Evolutionary conservation across 163 green algal species (phyloP), one percentile per base, ranked within the genome.

Genomic region (Coccomyxa subellipsoidea): DNA sequence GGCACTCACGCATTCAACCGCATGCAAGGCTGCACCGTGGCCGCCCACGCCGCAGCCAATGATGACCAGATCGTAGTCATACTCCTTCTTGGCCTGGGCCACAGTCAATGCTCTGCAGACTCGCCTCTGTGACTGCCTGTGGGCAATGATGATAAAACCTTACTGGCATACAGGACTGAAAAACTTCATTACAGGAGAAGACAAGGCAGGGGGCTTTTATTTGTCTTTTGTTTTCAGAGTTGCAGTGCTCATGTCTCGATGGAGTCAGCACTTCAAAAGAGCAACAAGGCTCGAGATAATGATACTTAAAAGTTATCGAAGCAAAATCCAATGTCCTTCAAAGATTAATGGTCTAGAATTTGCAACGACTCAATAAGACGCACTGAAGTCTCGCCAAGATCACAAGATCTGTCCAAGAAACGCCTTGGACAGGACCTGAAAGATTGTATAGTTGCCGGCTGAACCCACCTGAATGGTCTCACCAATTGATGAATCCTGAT

Each of bases 41-140:
- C 95, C 97, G 71, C 97, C 97, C 15, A 99, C 97, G 25, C 97
- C 97, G 76, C 93, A 96, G 47, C 97, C 97, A 76, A 99, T 98
- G 86, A 99, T 99, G 79, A 99, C 73, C 38, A 99, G 88, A 84
- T 99, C 97, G 82, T 99, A 99, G 87, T 99, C 97, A 84, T 94
- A 98, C 59, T 92, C 81, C 9, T n/a, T 29, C 32, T 66, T 66
- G 25, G 78, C 78, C 35, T 82, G 70, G 9, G 70, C 70, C 34
- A 77, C 27, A 23, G 66, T 73, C 29, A 73, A 73, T 34, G 27
- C 29, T 23, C 4, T 73, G 66, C 66, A 73, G 66, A 23, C 66
- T 73, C 4, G n/a, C 66, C 66, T 73, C 8, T 73, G 29, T 36
- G n/a, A 73, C 2, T 73, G 66, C 66, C n/a, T 73, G 66, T 73